Base-by-base conservation (phyloP, 2,329 filamentous ascomycete genomes). In the Apiospora hydei region DNA sequence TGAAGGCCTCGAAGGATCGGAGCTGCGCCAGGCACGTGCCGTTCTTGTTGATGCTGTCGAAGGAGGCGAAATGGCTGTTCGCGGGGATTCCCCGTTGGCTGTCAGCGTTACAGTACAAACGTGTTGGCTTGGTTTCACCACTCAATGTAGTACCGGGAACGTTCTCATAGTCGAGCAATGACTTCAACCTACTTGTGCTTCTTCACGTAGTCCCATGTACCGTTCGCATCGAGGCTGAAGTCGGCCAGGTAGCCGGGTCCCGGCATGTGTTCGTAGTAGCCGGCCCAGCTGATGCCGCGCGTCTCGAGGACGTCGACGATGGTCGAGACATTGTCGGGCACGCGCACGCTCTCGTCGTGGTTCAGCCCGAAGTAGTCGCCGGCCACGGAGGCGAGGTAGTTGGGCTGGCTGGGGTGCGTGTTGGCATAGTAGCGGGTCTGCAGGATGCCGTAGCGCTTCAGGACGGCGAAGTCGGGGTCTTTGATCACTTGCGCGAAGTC, bases 1-100 rank as follows among this genome's bases (percentile, higher is more conserved):
- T 82, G 81, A 94, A 93, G 71, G 87, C 83, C 34, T 86, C 85
- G 75, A 93, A 87, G 74, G 90, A 91, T 80, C 91, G 90, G 75
- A 92, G 86, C 73, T 88, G 86, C 47, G 86, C 84, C 1, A 92
- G 83, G 26, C 92, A 87, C 68, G 75, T 76, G 3, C 83, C 83
- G 41, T 83, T 77, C 53, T 75, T 77, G 71, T 79, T 82, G 71
- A 85, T 76, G 73, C 82, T 84, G 76, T 85, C 83, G 70, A 80
- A 85, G 2, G 83, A 83, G 44, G 84, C 81, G 66, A 84, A 84
- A 6, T 83, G 84, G 72, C 53, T 61, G 34, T 0, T 34, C 26
- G 26, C 5, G 53, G 26, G 53, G 53, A 7, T 21, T 34, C 14
- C 14, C 82, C 84, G 71, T 68, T 53, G 8, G 10, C 10, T 44